A percentile compares a stretch with the other conserved stretches of the same genome.
Evolutionary conservation across 1,139 yeast species (phyloP).

Genomic region (Debaryomyces psychrophilus): DNA sequence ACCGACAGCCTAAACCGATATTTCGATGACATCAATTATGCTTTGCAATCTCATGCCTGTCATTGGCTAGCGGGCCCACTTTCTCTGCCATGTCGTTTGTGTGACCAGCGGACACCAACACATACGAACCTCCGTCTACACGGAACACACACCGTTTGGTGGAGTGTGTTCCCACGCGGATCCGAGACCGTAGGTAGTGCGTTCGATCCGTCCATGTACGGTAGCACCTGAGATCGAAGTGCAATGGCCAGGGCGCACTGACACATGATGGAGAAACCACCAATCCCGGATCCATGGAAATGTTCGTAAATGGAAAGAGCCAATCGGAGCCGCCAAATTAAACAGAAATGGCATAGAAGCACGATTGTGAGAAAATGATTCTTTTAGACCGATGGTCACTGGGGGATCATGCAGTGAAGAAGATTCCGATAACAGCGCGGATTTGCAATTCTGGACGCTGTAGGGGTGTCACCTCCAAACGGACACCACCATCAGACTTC

Average conservation of each 20-base stretch:
- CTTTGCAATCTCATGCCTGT: background rate
- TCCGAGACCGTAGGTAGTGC: no score
- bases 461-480: background rate
- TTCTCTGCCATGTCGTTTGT: no score
- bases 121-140: no score
- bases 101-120: no score
- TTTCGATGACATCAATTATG: conserved; percentile 2
- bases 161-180: no score
- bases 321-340: background rate
- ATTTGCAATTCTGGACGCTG: background rate
- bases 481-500: background rate
- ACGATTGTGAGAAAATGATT: background rate
- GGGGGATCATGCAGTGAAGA: conserved; percentile 4
- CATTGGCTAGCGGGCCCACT: background rate
- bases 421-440: background rate
- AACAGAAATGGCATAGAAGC: background rate
- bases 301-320: background rate
- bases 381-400: conserved; percentile 2
- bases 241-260: background rate
- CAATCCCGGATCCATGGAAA: background rate
- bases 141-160: no score
- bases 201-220: no score
- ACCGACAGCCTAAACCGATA: no score
- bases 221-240: background rate
- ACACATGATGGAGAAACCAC: no score